These are phyloP conservation scores for Cytospora piceae DNA, from an alignment of 2,329 filamentous ascomycete species.

Conservation along the genomic window DNA sequence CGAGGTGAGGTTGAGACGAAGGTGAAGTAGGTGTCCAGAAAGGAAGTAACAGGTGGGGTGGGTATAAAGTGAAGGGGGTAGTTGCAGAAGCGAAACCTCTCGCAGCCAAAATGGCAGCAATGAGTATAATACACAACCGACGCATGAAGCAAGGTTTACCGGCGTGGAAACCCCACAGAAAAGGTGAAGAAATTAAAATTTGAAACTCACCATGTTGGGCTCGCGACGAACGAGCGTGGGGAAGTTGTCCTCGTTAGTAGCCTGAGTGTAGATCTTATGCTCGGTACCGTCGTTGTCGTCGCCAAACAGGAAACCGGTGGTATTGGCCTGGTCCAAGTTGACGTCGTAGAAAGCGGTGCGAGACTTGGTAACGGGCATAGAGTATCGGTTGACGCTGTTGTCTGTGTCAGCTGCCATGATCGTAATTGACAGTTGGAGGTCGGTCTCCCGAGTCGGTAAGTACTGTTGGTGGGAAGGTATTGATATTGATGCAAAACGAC, in stretches of 20 bases:
- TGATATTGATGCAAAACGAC: constrained; percentile 4
- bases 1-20: neutral
- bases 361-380: constrained; percentile 82
- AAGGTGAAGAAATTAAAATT: neutral
- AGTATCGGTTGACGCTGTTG: constrained; percentile 81
- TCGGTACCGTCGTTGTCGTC: constrained; percentile 71
- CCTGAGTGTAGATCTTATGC: constrained; percentile 71
- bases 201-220: constrained; percentile 48
- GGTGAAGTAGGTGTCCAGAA: constrained; percentile 6
- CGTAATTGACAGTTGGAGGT: constrained; percentile 1
- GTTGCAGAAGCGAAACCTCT: constrained; percentile 6
- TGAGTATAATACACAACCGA: constrained; percentile 43
- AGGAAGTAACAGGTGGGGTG: neutral
- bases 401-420: constrained; percentile 18
- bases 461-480: neutral
- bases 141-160: constrained; percentile 38
- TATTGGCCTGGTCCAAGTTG: constrained; percentile 78
- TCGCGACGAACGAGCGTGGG: constrained; percentile 77
- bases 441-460: neutral
- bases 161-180: neutral
- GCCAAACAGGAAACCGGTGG: constrained; percentile 82
- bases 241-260: constrained; percentile 80
- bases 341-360: constrained; percentile 69
- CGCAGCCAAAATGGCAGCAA: constrained; percentile 18
- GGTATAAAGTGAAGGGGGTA: constrained; percentile 3